phyloP scores from a whole-genome alignment of 257 asterid species.

The Voacanga thouarsii region DNA sequence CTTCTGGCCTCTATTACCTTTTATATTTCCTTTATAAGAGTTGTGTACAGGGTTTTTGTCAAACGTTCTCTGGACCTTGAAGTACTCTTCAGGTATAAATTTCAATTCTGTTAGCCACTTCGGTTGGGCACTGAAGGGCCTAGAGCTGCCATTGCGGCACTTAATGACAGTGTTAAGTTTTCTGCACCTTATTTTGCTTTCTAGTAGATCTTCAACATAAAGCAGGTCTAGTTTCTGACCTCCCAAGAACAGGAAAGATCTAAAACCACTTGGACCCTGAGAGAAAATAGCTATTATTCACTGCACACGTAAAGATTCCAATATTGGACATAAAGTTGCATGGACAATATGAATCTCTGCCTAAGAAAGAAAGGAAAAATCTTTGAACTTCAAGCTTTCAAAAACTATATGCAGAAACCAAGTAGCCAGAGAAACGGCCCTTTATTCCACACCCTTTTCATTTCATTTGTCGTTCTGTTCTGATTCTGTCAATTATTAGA shows the following conservation, averaged over 20 bases:
- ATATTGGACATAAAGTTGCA: not conserved
- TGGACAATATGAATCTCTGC: too few species aligned
- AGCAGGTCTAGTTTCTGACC: not conserved
- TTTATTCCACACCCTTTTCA: not conserved
- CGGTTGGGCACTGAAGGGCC: not conserved
- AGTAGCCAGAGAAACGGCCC: not conserved
- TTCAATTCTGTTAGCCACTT: too few species aligned
- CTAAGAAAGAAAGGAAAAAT: too few species aligned
- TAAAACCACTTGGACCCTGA: too few species aligned
- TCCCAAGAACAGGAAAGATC: not conserved
- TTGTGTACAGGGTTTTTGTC: too few species aligned
- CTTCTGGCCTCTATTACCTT: too few species aligned
- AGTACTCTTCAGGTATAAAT: too few species aligned
- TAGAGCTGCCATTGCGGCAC: not conserved
- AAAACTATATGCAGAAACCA: not conserved
- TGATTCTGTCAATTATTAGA: not conserved
- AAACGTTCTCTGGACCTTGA: too few species aligned
- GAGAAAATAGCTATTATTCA: not conserved
- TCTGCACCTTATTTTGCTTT: not conserved
- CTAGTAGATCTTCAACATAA: not conserved
- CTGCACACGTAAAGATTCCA: not conserved
- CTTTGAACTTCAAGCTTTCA: not conserved
- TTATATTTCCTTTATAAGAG: too few species aligned
- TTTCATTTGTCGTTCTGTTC: not conserved
- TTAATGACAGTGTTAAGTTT: constrained; percentile 1